A percentile compares a stretch with the other conserved stretches of the same genome.
These are phyloP conservation scores for Lycium ferocissimum DNA, from an alignment of 257 asterid genomes.

Conservation along the genomic window DNA sequence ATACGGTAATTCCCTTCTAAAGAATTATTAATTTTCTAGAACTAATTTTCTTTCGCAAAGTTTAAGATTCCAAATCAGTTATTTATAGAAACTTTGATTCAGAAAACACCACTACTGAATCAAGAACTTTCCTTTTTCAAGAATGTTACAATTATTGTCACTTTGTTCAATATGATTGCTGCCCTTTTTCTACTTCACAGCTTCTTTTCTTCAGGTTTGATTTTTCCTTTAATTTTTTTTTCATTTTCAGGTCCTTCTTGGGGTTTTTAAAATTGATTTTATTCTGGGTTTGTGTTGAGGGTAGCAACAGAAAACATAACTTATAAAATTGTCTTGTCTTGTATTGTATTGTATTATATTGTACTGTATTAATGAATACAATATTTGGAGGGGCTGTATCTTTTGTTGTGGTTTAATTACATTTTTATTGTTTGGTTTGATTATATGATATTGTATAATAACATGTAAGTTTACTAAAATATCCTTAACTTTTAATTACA, in stretches of 20 bases:
- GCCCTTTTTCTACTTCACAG: constrained; percentile 70
- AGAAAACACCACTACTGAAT: constrained; percentile 26
- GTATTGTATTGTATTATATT: background rate
- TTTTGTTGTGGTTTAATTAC: background rate
- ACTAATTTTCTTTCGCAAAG: background rate
- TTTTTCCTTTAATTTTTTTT: background rate
- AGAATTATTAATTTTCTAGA: no score
- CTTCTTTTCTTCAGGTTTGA: constrained; percentile 60
- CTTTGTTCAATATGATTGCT: constrained; percentile 68
- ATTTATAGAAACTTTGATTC: background rate
- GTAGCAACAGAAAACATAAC: background rate
- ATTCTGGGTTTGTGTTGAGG: background rate
- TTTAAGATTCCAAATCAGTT: background rate
- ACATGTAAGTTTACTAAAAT: no score
- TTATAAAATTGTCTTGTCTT: background rate
- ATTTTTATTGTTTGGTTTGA: background rate
- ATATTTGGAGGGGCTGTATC: no score
- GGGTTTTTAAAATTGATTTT: background rate
- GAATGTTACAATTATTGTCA: constrained; percentile 79
- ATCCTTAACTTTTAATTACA: no score
- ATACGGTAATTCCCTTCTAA: background rate
- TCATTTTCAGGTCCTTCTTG: background rate
- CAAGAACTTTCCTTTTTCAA: constrained; percentile 16
- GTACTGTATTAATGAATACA: background rate
- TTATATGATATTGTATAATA: no score